These are phyloP conservation scores for Aurantiochytrium sp. DNA, from an alignment of 108 stramenopile species.

Conservation along the genomic window DNA sequence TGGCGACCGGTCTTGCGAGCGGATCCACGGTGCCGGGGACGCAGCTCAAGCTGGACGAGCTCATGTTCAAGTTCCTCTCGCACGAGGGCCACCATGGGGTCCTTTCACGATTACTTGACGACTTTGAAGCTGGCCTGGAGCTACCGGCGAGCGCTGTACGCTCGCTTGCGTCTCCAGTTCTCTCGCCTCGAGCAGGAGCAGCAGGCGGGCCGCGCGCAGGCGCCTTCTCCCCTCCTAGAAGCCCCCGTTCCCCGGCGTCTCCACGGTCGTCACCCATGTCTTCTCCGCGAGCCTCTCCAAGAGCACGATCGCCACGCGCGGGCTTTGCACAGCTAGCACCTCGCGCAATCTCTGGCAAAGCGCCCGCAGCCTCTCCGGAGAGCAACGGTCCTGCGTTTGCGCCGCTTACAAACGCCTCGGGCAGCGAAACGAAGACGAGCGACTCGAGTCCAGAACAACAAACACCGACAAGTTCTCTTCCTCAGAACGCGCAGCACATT, in stretches of 20 bases:
- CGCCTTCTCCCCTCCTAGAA: not conserved
- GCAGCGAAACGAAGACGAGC: too few species aligned
- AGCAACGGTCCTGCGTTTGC: too few species aligned
- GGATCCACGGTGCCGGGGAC: slow-evolving; percentile 9
- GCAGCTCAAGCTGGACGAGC: slow-evolving; percentile 43
- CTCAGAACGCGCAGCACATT: not conserved
- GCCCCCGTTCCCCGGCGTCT: slow-evolving; percentile 20
- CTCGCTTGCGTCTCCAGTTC: slow-evolving; percentile 29
- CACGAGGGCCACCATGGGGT: slow-evolving; percentile 26
- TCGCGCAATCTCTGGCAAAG: not conserved
- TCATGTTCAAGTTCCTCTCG: slow-evolving; percentile 41
- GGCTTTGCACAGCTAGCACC: not conserved
- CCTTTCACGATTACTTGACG: slow-evolving; percentile 24
- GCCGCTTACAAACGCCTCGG: too few species aligned
- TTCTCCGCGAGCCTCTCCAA: not conserved
- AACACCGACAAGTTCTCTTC: not conserved
- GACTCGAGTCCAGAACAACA: too few species aligned
- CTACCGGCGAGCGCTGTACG: slow-evolving; percentile 23
- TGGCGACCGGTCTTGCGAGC: not conserved
- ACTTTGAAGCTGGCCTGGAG: slow-evolving; percentile 35
- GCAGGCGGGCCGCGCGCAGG: not conserved
- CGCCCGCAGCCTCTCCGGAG: too few species aligned
- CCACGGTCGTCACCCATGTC: slow-evolving; percentile 18
- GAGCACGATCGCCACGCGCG: slow-evolving; percentile 16
- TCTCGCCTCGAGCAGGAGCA: slow-evolving; percentile 16